These are phyloP conservation scores for Candida silvicultrix DNA, from an alignment of 805 yeast genomes.

Conservation along the genomic window DNA sequence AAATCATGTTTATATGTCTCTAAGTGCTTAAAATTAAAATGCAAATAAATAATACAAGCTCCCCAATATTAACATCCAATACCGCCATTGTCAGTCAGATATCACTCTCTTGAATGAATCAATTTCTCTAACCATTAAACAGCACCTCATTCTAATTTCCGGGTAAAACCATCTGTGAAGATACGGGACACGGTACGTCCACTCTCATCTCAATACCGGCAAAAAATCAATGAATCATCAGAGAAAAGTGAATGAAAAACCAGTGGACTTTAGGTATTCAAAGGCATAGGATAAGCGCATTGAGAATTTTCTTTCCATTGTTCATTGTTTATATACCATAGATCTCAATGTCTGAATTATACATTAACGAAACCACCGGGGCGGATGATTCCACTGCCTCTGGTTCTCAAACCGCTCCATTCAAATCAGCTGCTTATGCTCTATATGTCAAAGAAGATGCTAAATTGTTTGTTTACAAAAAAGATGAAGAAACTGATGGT, in stretches of 20 bases:
- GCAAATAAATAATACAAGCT: too few relatives aligned
- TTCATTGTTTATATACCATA: not conserved
- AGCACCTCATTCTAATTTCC: too few relatives aligned
- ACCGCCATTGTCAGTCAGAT: too few relatives aligned
- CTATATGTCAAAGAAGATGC: slow-evolving; percentile 39
- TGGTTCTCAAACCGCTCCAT: slow-evolving; percentile 71
- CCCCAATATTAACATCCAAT: too few relatives aligned
- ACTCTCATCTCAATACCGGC: not conserved
- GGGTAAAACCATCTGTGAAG: too few relatives aligned
- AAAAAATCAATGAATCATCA: not conserved
- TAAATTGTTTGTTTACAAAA: slow-evolving; percentile 54
- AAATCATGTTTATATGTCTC: too few relatives aligned
- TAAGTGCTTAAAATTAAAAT: too few relatives aligned
- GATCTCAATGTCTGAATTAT: slow-evolving; percentile 31
- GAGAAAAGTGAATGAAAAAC: not conserved
- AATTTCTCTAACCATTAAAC: too few relatives aligned
- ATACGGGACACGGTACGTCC: not conserved
- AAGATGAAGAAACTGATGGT: slow-evolving; percentile 49
- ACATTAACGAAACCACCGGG: slow-evolving; percentile 73
- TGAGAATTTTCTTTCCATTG: too few relatives aligned
- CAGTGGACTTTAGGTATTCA: not conserved
- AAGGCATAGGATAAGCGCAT: too few relatives aligned
- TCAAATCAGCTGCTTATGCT: slow-evolving; percentile 81
- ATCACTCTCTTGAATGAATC: too few relatives aligned
- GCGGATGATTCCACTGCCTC: slow-evolving; percentile 47